Evolutionary conservation across 208 protist genomes (phyloP).

Genomic region (Leishmania turanica): DNA sequence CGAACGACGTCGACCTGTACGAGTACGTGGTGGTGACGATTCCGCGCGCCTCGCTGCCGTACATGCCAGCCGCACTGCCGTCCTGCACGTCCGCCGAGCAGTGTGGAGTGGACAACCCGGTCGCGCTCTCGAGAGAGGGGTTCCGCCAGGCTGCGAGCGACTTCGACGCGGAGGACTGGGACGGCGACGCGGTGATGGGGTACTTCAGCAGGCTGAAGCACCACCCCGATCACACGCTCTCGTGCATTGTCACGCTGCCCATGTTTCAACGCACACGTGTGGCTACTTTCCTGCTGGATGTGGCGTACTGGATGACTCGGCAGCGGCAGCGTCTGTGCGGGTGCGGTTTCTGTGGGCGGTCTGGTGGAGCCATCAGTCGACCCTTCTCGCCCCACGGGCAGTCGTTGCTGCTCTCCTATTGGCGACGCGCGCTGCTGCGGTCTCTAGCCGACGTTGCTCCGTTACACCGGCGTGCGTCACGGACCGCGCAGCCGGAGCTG

Average conservation of each 20-base stretch:
- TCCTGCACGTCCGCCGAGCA: not conserved
- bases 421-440: slow-evolving; percentile 42
- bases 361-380: slow-evolving; percentile 57
- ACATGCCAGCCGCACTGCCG: slow-evolving; percentile 11
- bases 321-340: slow-evolving; percentile 62
- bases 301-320: slow-evolving; percentile 60
- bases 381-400: slow-evolving; percentile 75
- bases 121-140: slow-evolving; percentile 16
- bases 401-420: slow-evolving; percentile 67
- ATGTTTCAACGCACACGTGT: slow-evolving; percentile 60
- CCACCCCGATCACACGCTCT: slow-evolving; percentile 61
- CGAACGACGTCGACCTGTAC: slow-evolving; percentile 78
- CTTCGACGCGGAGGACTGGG: slow-evolving; percentile 60
- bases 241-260: slow-evolving; percentile 73
- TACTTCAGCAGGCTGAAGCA: slow-evolving; percentile 78
- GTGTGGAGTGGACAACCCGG: not conserved
- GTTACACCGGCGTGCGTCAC: slow-evolving; percentile 14
- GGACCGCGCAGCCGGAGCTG: slow-evolving; percentile 1
- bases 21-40: slow-evolving; percentile 75
- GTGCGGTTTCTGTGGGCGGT: slow-evolving; percentile 43
- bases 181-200: slow-evolving; percentile 57
- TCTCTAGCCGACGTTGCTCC: slow-evolving; percentile 11
- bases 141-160: slow-evolving; percentile 39
- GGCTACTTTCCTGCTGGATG: slow-evolving; percentile 58
- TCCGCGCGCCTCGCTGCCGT: slow-evolving; percentile 48